Evolutionary conservation across 768 basidiomycete species (phyloP).

Genomic region (Tylopilus vinaceipallidus): DNA sequence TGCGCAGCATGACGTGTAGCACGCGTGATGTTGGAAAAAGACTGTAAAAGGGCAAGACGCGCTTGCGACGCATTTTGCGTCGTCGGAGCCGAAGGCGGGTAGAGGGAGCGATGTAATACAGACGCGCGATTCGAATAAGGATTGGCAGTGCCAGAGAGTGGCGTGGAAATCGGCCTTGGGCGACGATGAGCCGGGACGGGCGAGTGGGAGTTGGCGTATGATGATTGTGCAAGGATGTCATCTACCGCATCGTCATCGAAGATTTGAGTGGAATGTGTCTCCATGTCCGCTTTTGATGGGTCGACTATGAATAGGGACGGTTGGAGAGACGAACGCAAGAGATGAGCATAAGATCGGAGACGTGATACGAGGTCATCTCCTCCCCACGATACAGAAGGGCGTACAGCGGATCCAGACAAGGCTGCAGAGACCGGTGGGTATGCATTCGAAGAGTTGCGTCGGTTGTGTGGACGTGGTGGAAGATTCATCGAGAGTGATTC

Average conservation of each 20-base stretch:
- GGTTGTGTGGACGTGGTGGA: conserved; percentile 35
- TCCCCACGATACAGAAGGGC: conserved; percentile 64
- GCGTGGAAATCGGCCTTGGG: conserved; percentile 58
- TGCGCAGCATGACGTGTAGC: conserved; percentile 93
- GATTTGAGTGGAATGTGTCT: conserved; percentile 81
- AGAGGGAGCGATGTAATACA: conserved; percentile 75
- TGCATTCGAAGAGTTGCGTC: conserved; percentile 41
- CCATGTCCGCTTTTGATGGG: conserved; percentile 89
- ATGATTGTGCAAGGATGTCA: conserved; percentile 78
- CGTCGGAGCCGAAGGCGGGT: conserved; percentile 49
- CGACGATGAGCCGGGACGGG: conserved; percentile 83
- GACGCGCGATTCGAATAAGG: conserved; percentile 69
- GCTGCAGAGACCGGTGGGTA: conserved; percentile 64
- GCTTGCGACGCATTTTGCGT: conserved; percentile 64
- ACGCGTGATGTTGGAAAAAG: conserved; percentile 91
- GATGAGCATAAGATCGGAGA: conserved; percentile 70
- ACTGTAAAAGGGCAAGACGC: conserved; percentile 81
- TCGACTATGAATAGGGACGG: conserved; percentile 87
- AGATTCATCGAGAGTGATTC: conserved; percentile 80
- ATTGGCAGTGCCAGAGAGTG: conserved; percentile 37
- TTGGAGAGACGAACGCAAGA: conserved; percentile 85
- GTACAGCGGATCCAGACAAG: conserved; percentile 40
- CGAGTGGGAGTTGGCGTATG: conserved; percentile 73
- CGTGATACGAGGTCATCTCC: conserved; percentile 83
- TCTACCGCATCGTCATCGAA: conserved; percentile 88